Evolutionary conservation across 192 early-diverging fungal species (phyloP).

Genomic region (Backusella tuberculispora): DNA sequence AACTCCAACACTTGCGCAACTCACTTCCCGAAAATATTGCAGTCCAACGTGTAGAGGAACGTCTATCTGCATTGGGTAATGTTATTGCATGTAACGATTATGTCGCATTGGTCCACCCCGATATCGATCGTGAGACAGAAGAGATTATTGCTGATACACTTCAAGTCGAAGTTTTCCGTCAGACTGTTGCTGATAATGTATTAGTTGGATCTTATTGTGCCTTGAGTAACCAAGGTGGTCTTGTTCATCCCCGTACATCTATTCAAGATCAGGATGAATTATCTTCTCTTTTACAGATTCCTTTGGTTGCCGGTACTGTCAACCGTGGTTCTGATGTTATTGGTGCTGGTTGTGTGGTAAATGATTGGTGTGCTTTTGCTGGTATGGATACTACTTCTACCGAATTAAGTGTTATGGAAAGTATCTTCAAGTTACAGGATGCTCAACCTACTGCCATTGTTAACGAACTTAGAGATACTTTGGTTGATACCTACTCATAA

Average conservation of each 20-base stretch:
- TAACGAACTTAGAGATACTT: slow-evolving; percentile 89
- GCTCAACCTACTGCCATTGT: slow-evolving; percentile 89
- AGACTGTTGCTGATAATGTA: slow-evolving; percentile 97
- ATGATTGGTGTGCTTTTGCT: slow-evolving; percentile 98
- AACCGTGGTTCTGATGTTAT: slow-evolving; percentile 98
- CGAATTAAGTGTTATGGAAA: slow-evolving; percentile 96
- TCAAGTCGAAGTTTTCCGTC: slow-evolving; percentile 97
- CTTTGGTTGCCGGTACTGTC: slow-evolving; percentile 96
- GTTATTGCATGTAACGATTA: slow-evolving; percentile 99
- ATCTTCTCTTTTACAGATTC: slow-evolving; percentile 94
- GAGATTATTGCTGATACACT: slow-evolving; percentile 99
- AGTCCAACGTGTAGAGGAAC: slow-evolving; percentile 98
- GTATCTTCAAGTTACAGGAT: slow-evolving; percentile 98
- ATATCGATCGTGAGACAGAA: slow-evolving; percentile 97
- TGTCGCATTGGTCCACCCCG: slow-evolving; percentile 97
- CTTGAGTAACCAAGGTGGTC: slow-evolving; percentile 96
- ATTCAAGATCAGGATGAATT: slow-evolving; percentile 98
- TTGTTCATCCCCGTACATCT: slow-evolving; percentile 94
- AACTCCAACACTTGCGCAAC: slow-evolving; percentile 96
- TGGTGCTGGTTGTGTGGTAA: slow-evolving; percentile 96
- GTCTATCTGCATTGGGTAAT: slow-evolving; percentile 96
- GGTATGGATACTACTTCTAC: slow-evolving; percentile 96
- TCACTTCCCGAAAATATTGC: slow-evolving; percentile 90
- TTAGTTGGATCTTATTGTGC: slow-evolving; percentile 95
- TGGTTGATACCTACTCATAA: slow-evolving; percentile 87